Percentiles rank a stretch among this genome's conserved stretches.
Conservation (phyloP, 1,139 yeast species). For the Tardiomyces digboiensis region DNA sequence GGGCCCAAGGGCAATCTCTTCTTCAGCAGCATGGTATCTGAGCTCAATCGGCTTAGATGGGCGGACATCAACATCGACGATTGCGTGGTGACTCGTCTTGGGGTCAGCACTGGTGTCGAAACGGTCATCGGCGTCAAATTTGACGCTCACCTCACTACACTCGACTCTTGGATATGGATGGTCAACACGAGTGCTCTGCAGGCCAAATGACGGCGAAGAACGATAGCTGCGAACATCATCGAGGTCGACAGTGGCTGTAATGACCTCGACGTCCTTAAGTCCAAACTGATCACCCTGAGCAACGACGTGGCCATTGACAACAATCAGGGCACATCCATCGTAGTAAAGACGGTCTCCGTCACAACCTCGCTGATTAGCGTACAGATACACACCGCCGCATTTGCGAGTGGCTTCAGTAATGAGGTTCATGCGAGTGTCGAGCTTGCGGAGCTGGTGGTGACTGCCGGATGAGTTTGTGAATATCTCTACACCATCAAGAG, state of each 20-base stretch:
- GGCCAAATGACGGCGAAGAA: constrained; percentile 58
- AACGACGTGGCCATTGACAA: constrained; percentile 81
- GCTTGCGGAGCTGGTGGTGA: constrained; percentile 89
- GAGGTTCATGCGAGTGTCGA: constrained; percentile 72
- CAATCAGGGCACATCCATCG: constrained; percentile 94
- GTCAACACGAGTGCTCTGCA: constrained; percentile 46
- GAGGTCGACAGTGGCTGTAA: constrained; percentile 86
- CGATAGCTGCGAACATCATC: constrained; percentile 86
- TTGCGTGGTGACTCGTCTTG: not conserved
- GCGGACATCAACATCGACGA: constrained; percentile 33
- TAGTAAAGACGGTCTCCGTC: constrained; percentile 96
- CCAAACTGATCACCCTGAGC: constrained; percentile 94
- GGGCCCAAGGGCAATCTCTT: constrained; percentile 95
- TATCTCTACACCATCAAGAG: constrained; percentile 93
- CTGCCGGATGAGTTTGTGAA: constrained; percentile 94
- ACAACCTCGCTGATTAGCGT: constrained; percentile 94
- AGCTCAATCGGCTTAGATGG: constrained; percentile 45
- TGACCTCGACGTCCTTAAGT: constrained; percentile 82
- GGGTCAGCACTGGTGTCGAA: constrained; percentile 1
- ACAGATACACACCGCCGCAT: constrained; percentile 92
- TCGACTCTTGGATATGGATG: constrained; percentile 52
- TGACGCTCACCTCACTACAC: constrained; percentile 24
- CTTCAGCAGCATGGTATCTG: constrained; percentile 74
- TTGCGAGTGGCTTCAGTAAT: constrained; percentile 89
- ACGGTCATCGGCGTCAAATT: not conserved